These are phyloP conservation scores for Boehmeria nivea DNA, from an alignment of 306 rosid species.

Conservation along the genomic window DNA sequence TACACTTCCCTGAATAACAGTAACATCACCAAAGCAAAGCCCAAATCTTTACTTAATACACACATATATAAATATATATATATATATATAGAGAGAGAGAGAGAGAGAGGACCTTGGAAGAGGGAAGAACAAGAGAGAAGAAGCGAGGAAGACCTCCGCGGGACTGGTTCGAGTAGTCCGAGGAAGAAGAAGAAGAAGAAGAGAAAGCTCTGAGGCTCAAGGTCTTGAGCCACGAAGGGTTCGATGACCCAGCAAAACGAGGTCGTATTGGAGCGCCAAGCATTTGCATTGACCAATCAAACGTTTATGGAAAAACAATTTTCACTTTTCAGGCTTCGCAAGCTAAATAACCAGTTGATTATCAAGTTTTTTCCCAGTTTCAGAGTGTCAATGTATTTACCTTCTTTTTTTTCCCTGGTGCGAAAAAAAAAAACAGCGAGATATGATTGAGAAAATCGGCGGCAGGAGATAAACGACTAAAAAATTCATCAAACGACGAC, in stretches of 20 bases:
- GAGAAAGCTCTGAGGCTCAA: slow-evolving; percentile 43
- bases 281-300: slow-evolving; percentile 45
- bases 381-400: too few species aligned
- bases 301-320: too few species aligned
- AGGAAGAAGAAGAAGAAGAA: slow-evolving; percentile 36
- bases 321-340: too few species aligned
- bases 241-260: slow-evolving; percentile 24
- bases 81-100: not conserved
- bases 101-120: slow-evolving; percentile 53
- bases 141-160: slow-evolving; percentile 94
- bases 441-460: too few species aligned
- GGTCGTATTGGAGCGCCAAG: slow-evolving; percentile 31
- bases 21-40: not conserved
- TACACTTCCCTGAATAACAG: slow-evolving; percentile 47
- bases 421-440: too few species aligned
- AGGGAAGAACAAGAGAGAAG: slow-evolving; percentile 69
- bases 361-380: too few species aligned
- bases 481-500: too few species aligned
- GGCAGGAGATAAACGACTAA: too few species aligned
- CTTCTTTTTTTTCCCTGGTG: too few species aligned
- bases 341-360: too few species aligned
- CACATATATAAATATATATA: not conserved
- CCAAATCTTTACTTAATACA: too few species aligned
- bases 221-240: slow-evolving; percentile 34
- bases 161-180: slow-evolving; percentile 56